Percentiles rank a stretch among this genome's conserved stretches.
These are phyloP conservation scores for Tricholoma hemisulphureum DNA, from an alignment of 768 basidiomycete species.

Conservation along the genomic window DNA sequence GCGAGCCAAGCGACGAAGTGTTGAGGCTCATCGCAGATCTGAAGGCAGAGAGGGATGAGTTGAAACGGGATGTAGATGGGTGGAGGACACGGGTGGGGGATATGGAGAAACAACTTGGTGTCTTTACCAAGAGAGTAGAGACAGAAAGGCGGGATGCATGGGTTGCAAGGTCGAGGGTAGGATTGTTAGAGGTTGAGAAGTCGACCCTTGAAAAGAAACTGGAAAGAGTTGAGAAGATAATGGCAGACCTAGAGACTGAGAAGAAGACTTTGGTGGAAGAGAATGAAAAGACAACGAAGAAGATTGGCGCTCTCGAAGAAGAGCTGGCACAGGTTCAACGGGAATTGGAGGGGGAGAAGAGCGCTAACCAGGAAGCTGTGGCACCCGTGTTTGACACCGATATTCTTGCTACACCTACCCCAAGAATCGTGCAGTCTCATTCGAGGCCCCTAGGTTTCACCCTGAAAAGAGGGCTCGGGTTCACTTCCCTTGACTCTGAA, in stretches of 20 bases:
- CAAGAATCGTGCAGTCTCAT: slow-evolving; percentile 32
- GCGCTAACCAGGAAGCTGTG: slow-evolving; percentile 14
- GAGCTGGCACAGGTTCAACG: slow-evolving; percentile 41
- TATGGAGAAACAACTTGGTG: slow-evolving; percentile 65
- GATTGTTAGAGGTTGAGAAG: slow-evolving; percentile 68
- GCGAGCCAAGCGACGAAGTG: slow-evolving; percentile 77
- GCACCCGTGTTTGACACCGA: slow-evolving; percentile 22
- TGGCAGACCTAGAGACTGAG: slow-evolving; percentile 28
- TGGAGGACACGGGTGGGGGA: slow-evolving; percentile 79
- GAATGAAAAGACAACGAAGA: slow-evolving; percentile 35
- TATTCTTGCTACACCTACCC: slow-evolving; percentile 47
- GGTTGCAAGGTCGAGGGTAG: slow-evolving; percentile 73
- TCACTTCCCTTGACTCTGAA: slow-evolving; percentile 63
- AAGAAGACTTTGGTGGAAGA: slow-evolving; percentile 33
- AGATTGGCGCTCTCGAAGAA: slow-evolving; percentile 44
- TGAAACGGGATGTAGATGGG: slow-evolving; percentile 84
- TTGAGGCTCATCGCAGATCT: slow-evolving; percentile 70
- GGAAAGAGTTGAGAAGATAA: slow-evolving; percentile 33
- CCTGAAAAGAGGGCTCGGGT: slow-evolving; percentile 48
- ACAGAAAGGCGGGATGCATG: slow-evolving; percentile 80
- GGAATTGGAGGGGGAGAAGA: slow-evolving; percentile 30
- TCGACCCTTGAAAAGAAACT: slow-evolving; percentile 50
- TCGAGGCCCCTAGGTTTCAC: slow-evolving; percentile 20
- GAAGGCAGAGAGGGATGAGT: slow-evolving; percentile 85
- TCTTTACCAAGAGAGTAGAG: slow-evolving; percentile 69